Evolutionary conservation across 371 early-diverging fungal genomes (phyloP).

Genomic region (Circinella umbellata): DNA sequence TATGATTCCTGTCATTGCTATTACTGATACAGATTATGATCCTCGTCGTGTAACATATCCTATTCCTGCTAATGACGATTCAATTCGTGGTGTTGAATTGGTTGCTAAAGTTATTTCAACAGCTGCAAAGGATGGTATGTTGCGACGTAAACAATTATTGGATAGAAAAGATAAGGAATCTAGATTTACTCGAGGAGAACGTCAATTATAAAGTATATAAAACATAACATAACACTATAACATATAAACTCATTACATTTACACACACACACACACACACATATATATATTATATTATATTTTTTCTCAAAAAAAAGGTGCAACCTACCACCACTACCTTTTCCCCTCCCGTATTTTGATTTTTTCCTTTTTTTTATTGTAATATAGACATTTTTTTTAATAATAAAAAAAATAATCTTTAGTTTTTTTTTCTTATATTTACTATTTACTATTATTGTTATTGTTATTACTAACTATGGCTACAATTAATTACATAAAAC

Average conservation of each 20-base stretch:
- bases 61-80: conserved; percentile 97
- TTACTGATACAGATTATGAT: conserved; percentile 94
- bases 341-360: too few relatives aligned
- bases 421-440: background rate
- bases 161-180: conserved; percentile 10
- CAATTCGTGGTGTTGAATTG: conserved; percentile 78
- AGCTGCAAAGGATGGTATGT: conserved; percentile 76
- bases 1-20: conserved; percentile 90
- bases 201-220: background rate
- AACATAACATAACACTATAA: too few relatives aligned
- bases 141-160: conserved; percentile 40
- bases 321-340: too few relatives aligned
- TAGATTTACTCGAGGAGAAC: conserved; percentile 1
- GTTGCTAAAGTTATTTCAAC: conserved; percentile 83
- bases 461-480: too few relatives aligned
- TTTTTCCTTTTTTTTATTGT: background rate
- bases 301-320: background rate
- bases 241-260: too few relatives aligned
- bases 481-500: background rate
- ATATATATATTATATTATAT: background rate
- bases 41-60: conserved; percentile 91
- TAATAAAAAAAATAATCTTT: background rate
- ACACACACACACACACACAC: background rate
- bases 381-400: conserved; percentile 4
- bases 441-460: background rate